These are phyloP conservation scores for Pascua sp. DNA, from an alignment of 1,284 basidiomycete species.

Conservation along the genomic window DNA sequence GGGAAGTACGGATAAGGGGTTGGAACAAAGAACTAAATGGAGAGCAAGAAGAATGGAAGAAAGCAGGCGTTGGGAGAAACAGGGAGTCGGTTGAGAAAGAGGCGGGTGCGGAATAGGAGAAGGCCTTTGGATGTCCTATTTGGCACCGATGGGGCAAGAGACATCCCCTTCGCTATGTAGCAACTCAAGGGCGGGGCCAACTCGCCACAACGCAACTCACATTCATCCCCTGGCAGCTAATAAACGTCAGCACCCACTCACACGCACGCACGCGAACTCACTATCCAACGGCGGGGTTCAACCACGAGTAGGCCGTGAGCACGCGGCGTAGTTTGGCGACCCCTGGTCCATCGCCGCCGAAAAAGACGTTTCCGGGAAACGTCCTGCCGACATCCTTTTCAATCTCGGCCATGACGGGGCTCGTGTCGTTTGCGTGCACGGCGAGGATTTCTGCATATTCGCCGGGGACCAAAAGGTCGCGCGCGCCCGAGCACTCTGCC, in stretches of 20 bases:
- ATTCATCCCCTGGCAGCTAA: conserved; percentile 83
- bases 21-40: no score
- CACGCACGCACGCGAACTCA: conserved; percentile 12
- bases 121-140: no score
- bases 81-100: no score
- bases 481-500: conserved; percentile 79
- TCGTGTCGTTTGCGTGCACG: conserved; percentile 56
- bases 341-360: conserved; percentile 76
- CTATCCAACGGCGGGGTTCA: conserved; percentile 79
- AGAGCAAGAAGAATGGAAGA: no score
- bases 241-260: no score
- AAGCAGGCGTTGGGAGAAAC: no score
- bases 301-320: conserved; percentile 83
- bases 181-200: conserved; percentile 44
- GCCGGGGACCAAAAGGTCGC: conserved; percentile 89
- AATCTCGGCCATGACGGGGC: conserved; percentile 71
- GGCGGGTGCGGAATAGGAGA: no score
- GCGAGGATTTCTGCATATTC: conserved; percentile 78
- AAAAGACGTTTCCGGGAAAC: conserved; percentile 95
- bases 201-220: conserved; percentile 2
- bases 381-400: conserved; percentile 88
- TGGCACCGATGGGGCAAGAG: no score
- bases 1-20: no score
- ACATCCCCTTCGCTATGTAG: no score
- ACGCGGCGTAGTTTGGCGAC: conserved; percentile 87